Percentiles rank a stretch among this genome's conserved stretches.
phyloP scores from a whole-genome alignment of 2,329 filamentous ascomycete genomes.

The Cordyceps fumosorosea region DNA sequence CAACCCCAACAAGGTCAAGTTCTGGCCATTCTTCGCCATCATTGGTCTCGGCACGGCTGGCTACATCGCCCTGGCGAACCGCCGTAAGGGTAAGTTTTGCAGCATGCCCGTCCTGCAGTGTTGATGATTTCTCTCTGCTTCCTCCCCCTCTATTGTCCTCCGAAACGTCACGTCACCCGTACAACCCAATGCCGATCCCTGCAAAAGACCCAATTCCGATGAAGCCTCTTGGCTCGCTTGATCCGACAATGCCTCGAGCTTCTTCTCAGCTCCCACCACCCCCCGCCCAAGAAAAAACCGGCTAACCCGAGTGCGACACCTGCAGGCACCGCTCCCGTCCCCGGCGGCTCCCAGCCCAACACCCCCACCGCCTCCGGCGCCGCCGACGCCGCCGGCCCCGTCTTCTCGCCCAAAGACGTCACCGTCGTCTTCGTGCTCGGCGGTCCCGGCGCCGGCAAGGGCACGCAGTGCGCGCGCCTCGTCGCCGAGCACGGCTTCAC shows the following conservation, averaged over 20 bases:
- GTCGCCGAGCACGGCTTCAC: conserved; percentile 85
- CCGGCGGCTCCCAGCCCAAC: conserved; percentile 34
- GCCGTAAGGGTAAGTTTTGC: conserved; percentile 38
- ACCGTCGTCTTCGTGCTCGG: conserved; percentile 97
- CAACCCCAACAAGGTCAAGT: conserved; percentile 39
- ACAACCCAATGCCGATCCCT: background rate
- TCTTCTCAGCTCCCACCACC: background rate
- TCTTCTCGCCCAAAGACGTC: conserved; percentile 68
- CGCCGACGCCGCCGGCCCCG: conserved; percentile 44
- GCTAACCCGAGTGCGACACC: background rate
- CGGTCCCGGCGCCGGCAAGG: conserved; percentile 91
- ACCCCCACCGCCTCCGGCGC: conserved; percentile 31
- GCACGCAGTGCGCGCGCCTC: conserved; percentile 87
- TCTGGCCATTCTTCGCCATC: conserved; percentile 51
- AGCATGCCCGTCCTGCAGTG: too few species aligned
- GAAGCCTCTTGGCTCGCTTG: background rate
- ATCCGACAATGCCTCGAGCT: background rate
- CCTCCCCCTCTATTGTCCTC: background rate
- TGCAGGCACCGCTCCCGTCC: conserved; percentile 12
- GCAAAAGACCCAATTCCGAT: background rate
- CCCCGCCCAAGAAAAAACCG: background rate
- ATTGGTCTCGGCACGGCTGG: conserved; percentile 41
- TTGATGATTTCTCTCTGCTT: background rate
- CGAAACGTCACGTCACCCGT: too few species aligned
- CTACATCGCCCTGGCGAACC: conserved; percentile 45